phyloP scores from a whole-genome alignment of 202 grass and related monocot species.

The Carex arenaria region DNA sequence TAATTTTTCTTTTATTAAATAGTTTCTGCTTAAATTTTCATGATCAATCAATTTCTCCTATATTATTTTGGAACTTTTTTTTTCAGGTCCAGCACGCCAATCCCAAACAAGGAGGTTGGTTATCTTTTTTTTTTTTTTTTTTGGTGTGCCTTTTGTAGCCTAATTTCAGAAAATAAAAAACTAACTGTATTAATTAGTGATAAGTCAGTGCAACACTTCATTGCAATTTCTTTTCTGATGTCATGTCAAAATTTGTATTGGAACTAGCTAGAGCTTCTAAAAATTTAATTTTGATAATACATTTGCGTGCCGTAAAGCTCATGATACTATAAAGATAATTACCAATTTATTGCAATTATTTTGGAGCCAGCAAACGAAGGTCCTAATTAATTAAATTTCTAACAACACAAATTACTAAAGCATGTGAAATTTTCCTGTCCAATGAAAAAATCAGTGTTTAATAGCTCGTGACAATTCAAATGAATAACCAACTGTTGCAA shows the following conservation, averaged over 20 bases:
- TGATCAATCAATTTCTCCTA: background rate
- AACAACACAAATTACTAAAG: too few relatives aligned
- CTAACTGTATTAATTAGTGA: background rate
- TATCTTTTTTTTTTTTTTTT: background rate
- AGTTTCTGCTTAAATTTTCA: background rate
- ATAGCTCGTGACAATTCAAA: background rate
- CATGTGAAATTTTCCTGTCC: too few relatives aligned
- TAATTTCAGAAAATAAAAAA: background rate
- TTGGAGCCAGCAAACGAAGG: too few relatives aligned
- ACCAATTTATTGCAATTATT: too few relatives aligned
- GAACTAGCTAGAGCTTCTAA: background rate
- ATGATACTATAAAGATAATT: background rate
- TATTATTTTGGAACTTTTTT: background rate
- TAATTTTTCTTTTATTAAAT: background rate
- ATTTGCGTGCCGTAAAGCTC: background rate
- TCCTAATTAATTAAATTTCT: too few relatives aligned
- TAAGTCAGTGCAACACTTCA: background rate
- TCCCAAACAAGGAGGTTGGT: conserved; percentile 44
- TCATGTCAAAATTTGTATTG: background rate
- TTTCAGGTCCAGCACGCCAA: background rate
- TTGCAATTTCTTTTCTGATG: too few relatives aligned
- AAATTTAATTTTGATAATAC: background rate
- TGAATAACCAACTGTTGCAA: background rate
- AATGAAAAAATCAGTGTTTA: background rate
- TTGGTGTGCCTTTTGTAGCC: background rate